Base-by-base conservation (phyloP, 306 rosid species). In the apple (Malus domestica) region DNA sequence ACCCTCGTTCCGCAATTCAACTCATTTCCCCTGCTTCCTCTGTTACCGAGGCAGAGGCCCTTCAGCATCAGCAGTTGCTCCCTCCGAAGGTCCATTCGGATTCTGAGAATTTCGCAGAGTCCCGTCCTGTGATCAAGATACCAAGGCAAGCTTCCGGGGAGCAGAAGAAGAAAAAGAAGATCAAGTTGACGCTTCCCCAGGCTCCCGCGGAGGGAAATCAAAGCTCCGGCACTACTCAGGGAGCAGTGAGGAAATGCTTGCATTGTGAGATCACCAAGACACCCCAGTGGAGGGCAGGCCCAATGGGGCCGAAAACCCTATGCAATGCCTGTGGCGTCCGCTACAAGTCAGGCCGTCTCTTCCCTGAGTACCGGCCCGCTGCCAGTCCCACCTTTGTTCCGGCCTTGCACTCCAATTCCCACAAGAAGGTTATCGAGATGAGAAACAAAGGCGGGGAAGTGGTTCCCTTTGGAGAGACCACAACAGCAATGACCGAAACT, bases 241-340 rank as follows among this genome's bases (percentile, higher is more conserved):
- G 85, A 65, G 87, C 88, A 0, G 88, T 90, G 49, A 92, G 98
- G 88, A 95, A 92, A 85, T 95, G 98, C 59, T 83, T 89, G 92
- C 98, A 95, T 81, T 95, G 98, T 76, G 98, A 95, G 87, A 89
- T 95, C 62, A 95, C 97, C 15, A 95, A 95, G 90, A 95, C 97
- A 32, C 99, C 98, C 33, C 97, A 95, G 70, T 95, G 99, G 99
- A 83, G 99, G 81, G 99, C 99, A 18, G 99, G 99, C 8, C 99
- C 99, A 52, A 81, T 92, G 90, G 98, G 97, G 68, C 99, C 97
- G 0, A 95, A 95, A 88, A 92, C 97, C 67, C 92, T 95, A 2
- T 95, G 99, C 85, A 95, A 95, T 63, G 99, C 99, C 1, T 95
- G 99, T 20, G 97, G 99, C 14, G 99, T 95, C 22, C 93, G 97